Evolutionary conservation across 2,329 filamentous ascomycete genomes (phyloP).

Genomic region (Diaporthe australafricana): DNA sequence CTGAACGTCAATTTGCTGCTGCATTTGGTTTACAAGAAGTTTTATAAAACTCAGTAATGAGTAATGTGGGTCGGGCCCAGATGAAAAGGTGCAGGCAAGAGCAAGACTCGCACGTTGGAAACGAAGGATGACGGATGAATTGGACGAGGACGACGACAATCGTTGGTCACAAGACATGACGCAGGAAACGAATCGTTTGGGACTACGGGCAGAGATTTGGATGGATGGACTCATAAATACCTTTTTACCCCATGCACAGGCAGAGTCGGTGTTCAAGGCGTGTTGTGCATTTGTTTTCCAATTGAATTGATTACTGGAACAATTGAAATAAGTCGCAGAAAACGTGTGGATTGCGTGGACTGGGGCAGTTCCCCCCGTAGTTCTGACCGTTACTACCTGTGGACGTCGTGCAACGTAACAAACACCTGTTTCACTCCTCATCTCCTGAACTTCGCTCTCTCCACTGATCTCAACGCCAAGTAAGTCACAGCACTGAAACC

Average conservation of each 20-base stretch:
- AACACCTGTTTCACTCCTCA: background rate
- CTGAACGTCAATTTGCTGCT: constrained; percentile 97
- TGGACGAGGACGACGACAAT: constrained; percentile 10
- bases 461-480: constrained; percentile 57
- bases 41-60: constrained; percentile 79
- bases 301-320: constrained; percentile 31
- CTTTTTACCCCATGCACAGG: constrained; percentile 31
- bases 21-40: constrained; percentile 99
- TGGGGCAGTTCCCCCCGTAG: background rate
- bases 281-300: constrained; percentile 31
- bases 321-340: background rate
- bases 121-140: constrained; percentile 19
- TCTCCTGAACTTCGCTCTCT: constrained; percentile 54
- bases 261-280: constrained; percentile 35
- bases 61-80: background rate
- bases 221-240: constrained; percentile 31
- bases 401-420: background rate
- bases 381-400: background rate
- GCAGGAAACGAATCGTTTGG: constrained; percentile 19
- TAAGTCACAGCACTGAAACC: constrained; percentile 67
- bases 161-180: constrained; percentile 30
- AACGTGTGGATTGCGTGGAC: background rate
- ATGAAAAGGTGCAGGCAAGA: background rate
- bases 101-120: background rate
- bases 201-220: constrained; percentile 1